These are phyloP conservation scores for Xylariaceae sp. DNA, from an alignment of 2,329 filamentous ascomycete species.

Conservation along the genomic window DNA sequence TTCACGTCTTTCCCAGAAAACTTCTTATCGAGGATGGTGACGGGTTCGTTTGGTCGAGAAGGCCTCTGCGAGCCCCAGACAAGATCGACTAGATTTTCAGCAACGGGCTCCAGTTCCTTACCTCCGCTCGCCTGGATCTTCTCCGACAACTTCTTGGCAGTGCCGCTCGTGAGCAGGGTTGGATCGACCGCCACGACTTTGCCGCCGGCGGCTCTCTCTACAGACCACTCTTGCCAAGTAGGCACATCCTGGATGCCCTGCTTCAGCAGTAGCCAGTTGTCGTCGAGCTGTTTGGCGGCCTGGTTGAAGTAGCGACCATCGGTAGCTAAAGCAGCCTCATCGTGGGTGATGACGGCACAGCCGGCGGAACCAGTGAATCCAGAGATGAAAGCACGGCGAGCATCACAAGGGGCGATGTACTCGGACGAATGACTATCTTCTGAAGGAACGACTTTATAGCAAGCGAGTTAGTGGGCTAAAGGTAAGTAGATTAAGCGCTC, in stretches of 20 bases:
- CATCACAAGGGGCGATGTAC: constrained; percentile 96
- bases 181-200: constrained; percentile 91
- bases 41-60: constrained; percentile 66
- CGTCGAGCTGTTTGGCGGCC: constrained; percentile 82
- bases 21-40: constrained; percentile 66
- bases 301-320: constrained; percentile 99
- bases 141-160: constrained; percentile 67
- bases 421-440: constrained; percentile 98
- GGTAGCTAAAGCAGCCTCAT: constrained; percentile 85
- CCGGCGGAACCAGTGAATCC: constrained; percentile 95
- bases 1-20: constrained; percentile 79
- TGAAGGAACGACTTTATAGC: constrained; percentile 74
- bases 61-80: constrained; percentile 81
- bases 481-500: constrained; percentile 5
- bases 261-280: constrained; percentile 88
- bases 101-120: constrained; percentile 67
- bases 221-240: constrained; percentile 95
- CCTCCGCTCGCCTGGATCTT: constrained; percentile 86
- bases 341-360: constrained; percentile 79
- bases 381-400: constrained; percentile 81
- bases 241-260: constrained; percentile 90
- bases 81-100: constrained; percentile 81
- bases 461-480: constrained; percentile 21
- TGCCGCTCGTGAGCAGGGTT: constrained; percentile 68
- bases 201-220: constrained; percentile 78